phyloP scores from a whole-genome alignment of 2,329 filamentous ascomycete genomes.

The Drechslerella dactyloides region DNA sequence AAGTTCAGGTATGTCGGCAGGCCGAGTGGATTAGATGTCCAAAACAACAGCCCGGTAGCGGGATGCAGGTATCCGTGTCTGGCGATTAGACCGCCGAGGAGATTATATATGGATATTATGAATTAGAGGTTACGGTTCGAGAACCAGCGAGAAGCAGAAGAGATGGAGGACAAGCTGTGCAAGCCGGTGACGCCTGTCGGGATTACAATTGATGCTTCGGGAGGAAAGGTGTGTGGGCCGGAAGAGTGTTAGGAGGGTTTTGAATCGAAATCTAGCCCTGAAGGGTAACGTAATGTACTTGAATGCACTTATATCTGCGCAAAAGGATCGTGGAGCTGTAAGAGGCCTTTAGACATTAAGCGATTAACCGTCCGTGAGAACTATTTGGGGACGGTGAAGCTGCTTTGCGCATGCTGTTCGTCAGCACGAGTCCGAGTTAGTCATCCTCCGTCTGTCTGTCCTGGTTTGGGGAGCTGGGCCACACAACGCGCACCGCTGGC shows the following conservation, averaged over 20 bases:
- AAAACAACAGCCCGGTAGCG: background rate
- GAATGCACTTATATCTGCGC: slow-evolving; percentile 11
- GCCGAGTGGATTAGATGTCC: slow-evolving; percentile 2
- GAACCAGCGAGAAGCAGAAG: slow-evolving; percentile 30
- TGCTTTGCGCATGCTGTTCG: slow-evolving; percentile 35
- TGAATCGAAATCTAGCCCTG: slow-evolving; percentile 31
- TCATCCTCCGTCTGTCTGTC: slow-evolving; percentile 11
- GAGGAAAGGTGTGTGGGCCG: slow-evolving; percentile 8
- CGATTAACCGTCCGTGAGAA: slow-evolving; percentile 36
- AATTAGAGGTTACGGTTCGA: slow-evolving; percentile 47
- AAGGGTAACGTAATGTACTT: slow-evolving; percentile 14
- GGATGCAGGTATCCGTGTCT: slow-evolving; percentile 15
- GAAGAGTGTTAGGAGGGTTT: too few relatives aligned
- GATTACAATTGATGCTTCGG: slow-evolving; percentile 47
- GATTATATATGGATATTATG: slow-evolving; percentile 29
- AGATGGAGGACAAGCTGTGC: slow-evolving; percentile 42
- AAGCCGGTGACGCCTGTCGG: slow-evolving; percentile 48
- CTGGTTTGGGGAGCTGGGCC: background rate
- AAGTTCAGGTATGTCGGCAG: slow-evolving; percentile 31
- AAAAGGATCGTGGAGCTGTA: slow-evolving; percentile 50
- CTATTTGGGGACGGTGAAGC: slow-evolving; percentile 29
- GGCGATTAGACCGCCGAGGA: slow-evolving; percentile 6
- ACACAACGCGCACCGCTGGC: slow-evolving; percentile 24
- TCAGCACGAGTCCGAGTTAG: background rate
- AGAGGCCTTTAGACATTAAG: slow-evolving; percentile 52